phyloP scores from a whole-genome alignment of 176 grass and related monocot species.

The Chloris gayana region DNA sequence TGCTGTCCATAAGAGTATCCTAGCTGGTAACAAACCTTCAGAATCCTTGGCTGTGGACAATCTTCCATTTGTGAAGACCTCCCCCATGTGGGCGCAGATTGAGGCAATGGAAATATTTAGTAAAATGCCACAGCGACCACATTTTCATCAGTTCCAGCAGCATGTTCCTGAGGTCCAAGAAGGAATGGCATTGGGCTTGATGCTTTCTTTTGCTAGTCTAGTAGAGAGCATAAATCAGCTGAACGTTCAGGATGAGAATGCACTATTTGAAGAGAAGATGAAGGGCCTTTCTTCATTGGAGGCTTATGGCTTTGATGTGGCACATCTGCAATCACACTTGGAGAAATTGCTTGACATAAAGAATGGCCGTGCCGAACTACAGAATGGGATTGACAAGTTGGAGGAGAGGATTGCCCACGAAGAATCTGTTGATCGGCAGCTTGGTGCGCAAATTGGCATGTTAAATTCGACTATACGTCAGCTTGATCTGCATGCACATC shows the following conservation, averaged over 20 bases:
- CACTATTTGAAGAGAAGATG: slow-evolving; percentile 46
- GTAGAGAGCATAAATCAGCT: slow-evolving; percentile 39
- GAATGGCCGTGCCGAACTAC: neutral
- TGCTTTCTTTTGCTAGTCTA: slow-evolving; percentile 52
- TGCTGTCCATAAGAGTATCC: slow-evolving; percentile 19
- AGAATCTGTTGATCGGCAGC: slow-evolving; percentile 3
- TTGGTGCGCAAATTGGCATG: neutral
- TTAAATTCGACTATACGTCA: slow-evolving; percentile 3
- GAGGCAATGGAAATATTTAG: slow-evolving; percentile 54
- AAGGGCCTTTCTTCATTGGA: slow-evolving; percentile 39
- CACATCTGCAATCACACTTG: slow-evolving; percentile 37
- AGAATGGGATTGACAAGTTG: neutral
- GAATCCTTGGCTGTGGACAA: slow-evolving; percentile 15
- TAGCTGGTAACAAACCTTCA: slow-evolving; percentile 2
- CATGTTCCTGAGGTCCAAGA: slow-evolving; percentile 45
- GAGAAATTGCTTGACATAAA: slow-evolving; percentile 30
- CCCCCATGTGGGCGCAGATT: slow-evolving; percentile 40
- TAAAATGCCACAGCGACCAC: slow-evolving; percentile 43
- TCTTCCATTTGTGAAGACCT: slow-evolving; percentile 51
- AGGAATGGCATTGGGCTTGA: slow-evolving; percentile 66
- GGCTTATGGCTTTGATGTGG: slow-evolving; percentile 57
- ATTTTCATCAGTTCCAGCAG: slow-evolving; percentile 46
- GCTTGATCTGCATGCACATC: neutral
- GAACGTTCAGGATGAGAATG: slow-evolving; percentile 22
- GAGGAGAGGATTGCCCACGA: slow-evolving; percentile 12